phyloP scores from a whole-genome alignment of 2,329 filamentous ascomycete species.

The Phoma sp. region DNA sequence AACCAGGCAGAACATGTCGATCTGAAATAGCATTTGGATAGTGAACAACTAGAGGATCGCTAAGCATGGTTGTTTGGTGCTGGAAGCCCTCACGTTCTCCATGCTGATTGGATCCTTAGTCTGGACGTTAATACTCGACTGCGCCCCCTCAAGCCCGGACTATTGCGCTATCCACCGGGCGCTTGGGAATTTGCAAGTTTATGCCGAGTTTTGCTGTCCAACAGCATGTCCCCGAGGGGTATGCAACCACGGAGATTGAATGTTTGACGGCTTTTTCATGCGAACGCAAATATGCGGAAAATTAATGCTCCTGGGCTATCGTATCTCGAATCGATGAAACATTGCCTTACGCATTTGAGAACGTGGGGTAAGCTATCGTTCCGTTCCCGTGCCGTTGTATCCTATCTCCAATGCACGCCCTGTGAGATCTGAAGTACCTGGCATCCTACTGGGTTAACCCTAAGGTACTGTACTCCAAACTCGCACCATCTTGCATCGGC shows the following conservation, averaged over 20 bases:
- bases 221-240: background rate
- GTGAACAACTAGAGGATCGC: background rate
- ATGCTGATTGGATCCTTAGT: slow-evolving; percentile 10
- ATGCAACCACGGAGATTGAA: slow-evolving; percentile 22
- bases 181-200: slow-evolving; percentile 1
- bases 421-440: background rate
- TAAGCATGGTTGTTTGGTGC: slow-evolving; percentile 1
- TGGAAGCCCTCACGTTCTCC: slow-evolving; percentile 3
- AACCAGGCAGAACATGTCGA: slow-evolving; percentile 3
- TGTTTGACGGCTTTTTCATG: slow-evolving; percentile 7
- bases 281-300: background rate
- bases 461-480: background rate
- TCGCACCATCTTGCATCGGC: background rate
- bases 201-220: background rate
- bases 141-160: background rate
- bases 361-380: slow-evolving; percentile 11
- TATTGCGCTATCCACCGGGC: slow-evolving; percentile 4
- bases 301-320: background rate
- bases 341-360: slow-evolving; percentile 3
- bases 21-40: slow-evolving; percentile 10
- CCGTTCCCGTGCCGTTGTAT: slow-evolving; percentile 12
- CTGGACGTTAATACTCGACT: slow-evolving; percentile 1
- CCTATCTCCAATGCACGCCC: background rate
- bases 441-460: background rate
- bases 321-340: slow-evolving; percentile 4